Percentiles rank a stretch among this genome's conserved stretches.
Conservation (phyloP, 108 stramenopile genomes). For the Heterococcus sp. region DNA sequence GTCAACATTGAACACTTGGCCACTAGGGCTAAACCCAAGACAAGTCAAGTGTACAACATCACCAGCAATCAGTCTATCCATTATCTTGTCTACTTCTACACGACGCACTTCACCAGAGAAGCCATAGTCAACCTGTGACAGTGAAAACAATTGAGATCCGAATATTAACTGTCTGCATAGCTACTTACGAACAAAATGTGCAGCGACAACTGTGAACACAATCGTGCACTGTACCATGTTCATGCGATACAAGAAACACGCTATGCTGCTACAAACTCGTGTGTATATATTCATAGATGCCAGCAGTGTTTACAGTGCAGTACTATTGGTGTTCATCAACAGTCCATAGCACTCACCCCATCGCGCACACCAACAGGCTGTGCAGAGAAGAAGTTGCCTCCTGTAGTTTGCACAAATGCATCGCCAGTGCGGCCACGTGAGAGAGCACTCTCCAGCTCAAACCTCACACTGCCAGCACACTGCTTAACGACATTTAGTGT, state of each 20-base stretch:
- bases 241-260: too few species aligned
- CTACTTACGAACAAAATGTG: not conserved
- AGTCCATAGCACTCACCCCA: too few species aligned
- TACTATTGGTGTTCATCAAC: too few species aligned
- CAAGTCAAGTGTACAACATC: constrained; percentile 86
- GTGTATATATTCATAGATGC: too few species aligned
- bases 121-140: constrained; percentile 34
- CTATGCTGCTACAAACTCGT: too few species aligned
- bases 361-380: constrained; percentile 19
- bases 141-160: too few species aligned
- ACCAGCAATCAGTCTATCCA: constrained; percentile 68
- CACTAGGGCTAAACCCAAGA: constrained; percentile 79
- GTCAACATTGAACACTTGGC: constrained; percentile 62
- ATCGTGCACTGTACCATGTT: not conserved
- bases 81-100: constrained; percentile 80
- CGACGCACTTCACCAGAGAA: constrained; percentile 79
- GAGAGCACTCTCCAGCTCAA: constrained; percentile 82
- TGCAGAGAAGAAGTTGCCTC: constrained; percentile 56
- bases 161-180: too few species aligned
- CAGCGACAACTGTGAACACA: not conserved
- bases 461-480: constrained; percentile 81
- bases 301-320: too few species aligned
- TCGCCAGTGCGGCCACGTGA: constrained; percentile 69
- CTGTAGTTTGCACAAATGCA: constrained; percentile 61
- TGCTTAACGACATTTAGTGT: constrained; percentile 77